phyloP scores from a whole-genome alignment of 331 rosid species.

The Dryas integrifolia region DNA sequence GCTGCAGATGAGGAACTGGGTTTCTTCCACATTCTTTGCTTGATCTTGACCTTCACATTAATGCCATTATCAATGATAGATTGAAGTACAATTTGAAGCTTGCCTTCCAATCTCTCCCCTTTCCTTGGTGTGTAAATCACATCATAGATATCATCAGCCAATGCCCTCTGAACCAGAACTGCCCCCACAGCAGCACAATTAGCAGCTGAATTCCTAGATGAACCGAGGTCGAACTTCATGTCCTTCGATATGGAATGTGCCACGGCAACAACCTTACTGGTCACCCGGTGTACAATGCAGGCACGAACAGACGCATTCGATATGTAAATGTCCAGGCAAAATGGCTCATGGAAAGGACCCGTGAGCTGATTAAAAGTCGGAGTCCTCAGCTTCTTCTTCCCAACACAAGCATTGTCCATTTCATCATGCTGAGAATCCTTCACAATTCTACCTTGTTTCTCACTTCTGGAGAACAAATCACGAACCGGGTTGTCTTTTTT shows the following conservation, averaged over 20 bases:
- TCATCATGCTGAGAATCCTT: conserved; percentile 28
- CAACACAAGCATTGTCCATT: conserved; percentile 25
- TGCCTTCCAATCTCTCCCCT: conserved; percentile 61
- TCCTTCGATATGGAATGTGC: conserved; percentile 89
- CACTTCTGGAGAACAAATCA: conserved; percentile 23
- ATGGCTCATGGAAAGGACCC: conserved; percentile 76
- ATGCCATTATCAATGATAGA: conserved; percentile 45
- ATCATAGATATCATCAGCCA: conserved; percentile 67
- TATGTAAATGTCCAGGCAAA: conserved; percentile 74
- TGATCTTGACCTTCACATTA: conserved; percentile 47
- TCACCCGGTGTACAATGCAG: conserved; percentile 65
- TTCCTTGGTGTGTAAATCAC: conserved; percentile 57
- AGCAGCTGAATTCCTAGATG: conserved; percentile 62
- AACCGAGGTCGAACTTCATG: conserved; percentile 64
- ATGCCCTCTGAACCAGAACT: conserved; percentile 74
- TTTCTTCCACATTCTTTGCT: conserved; percentile 36
- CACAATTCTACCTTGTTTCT: conserved; percentile 33
- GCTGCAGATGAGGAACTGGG: conserved; percentile 4
- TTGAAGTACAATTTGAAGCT: conserved; percentile 49
- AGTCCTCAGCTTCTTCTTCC: conserved; percentile 60
- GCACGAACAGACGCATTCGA: conserved; percentile 83
- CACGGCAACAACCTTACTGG: conserved; percentile 84
- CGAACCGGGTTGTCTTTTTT: conserved; percentile 25
- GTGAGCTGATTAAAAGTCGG: conserved; percentile 83
- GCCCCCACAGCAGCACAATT: conserved; percentile 76